Evolutionary conservation across 2,329 filamentous ascomycete genomes (phyloP), one percentile per base, ranked within the genome.

Genomic region (Fusarium sp.): DNA sequence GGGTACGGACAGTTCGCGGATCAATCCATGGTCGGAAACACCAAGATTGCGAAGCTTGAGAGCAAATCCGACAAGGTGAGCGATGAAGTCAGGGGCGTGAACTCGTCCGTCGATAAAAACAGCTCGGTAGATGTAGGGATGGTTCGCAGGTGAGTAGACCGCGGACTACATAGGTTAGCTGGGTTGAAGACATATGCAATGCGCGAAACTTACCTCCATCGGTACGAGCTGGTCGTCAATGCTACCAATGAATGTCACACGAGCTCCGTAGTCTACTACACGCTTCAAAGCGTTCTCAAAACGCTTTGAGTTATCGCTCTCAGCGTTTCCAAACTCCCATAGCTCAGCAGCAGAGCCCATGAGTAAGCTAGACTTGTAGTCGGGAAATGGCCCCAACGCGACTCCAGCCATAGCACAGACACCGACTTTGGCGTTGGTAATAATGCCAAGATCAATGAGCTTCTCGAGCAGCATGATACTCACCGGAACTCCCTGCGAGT

Each of bases 181-280:
- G 24, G 10, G 13, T 14, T 13, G 16, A 30, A 12, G 14, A 16
- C 12, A 34, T 3, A n/a, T 37, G 29, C 3, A 45, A 42, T 11
- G n/a, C 13, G 22, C 9, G n/a, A 16, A 14, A 75, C 82, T 77
- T 79, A 92, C 91, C 85, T 98, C 95, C 77, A 99, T 84, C 6
- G 94, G 95, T 16, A 99, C 94, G 4, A 99, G 85, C 79, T 99
- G 96, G 79, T 99, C 96, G 78, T 99, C 96, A 54, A 99, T 97
- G 79, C 94, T 98, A 57, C 95, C 95, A 63, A 97, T 87, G 78
- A 94, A 98, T 1, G 94, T 92, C 51, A 98, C 88, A 42, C 93
- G 89, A 16, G 93, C 93, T 14, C 94, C 94, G 74, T 93, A 91
- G 18, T 90, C 87, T 9, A 99, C 83, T 3, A 92, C 91, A 12